phyloP scores from a whole-genome alignment of 306 rosid species.

The Citrullus colocynthis region DNA sequence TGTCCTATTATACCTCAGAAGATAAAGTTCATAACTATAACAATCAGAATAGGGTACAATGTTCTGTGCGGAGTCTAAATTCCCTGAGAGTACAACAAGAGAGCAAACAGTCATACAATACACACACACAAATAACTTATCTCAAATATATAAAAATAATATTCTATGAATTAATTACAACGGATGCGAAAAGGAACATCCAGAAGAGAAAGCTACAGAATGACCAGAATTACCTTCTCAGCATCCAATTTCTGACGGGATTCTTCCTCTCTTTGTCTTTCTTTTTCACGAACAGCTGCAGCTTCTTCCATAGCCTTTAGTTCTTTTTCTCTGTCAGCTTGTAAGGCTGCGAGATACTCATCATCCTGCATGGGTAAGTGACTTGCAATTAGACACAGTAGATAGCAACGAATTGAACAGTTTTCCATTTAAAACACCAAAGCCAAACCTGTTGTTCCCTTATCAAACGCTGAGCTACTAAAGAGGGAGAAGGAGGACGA shows the following conservation, averaged over 20 bases:
- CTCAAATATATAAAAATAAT: background rate
- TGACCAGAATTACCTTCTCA: conserved; percentile 46
- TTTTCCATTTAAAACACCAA: background rate
- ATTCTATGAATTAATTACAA: background rate
- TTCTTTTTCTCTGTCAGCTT: conserved; percentile 87
- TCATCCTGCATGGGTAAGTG: conserved; percentile 50
- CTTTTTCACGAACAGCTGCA: conserved; percentile 70
- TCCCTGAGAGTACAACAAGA: background rate
- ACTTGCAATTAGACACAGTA: conserved; percentile 4
- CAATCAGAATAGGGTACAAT: background rate
- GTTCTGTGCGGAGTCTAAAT: background rate
- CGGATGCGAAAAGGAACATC: background rate
- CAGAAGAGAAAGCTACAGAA: background rate
- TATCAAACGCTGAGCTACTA: conserved; percentile 73
- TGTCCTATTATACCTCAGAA: background rate
- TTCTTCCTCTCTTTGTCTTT: conserved; percentile 64
- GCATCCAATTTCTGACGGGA: conserved; percentile 56
- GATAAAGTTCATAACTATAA: background rate
- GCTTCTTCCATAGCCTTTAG: conserved; percentile 65
- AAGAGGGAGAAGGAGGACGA: conserved; percentile 81
- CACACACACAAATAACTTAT: background rate
- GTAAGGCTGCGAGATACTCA: conserved; percentile 82
- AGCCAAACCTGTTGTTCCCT: conserved; percentile 84
- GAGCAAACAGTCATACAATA: background rate
- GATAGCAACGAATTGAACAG: conserved; percentile 3